phyloP scores from a whole-genome alignment of 169 alveolate species.

The Perkinsus marinus region DNA sequence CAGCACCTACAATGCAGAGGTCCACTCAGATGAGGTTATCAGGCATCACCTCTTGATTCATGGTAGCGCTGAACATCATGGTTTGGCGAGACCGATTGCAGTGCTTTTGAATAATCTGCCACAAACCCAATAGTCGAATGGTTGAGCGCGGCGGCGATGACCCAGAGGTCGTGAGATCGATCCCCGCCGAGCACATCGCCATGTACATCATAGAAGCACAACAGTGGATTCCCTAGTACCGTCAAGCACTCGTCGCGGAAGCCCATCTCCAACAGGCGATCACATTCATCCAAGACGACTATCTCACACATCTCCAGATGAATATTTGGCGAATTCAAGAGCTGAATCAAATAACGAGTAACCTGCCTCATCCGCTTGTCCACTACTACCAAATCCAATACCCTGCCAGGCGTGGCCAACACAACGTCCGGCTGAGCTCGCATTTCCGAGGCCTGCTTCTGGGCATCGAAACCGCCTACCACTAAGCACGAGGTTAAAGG shows the following conservation, averaged over 20 bases:
- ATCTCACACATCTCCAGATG: constrained; percentile 65
- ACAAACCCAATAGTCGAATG: neutral
- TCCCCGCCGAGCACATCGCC: neutral
- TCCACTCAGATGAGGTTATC: neutral
- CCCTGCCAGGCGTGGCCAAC: constrained; percentile 95
- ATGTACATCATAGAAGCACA: constrained; percentile 6
- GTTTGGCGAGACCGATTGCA: constrained; percentile 51
- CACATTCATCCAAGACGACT: constrained; percentile 87
- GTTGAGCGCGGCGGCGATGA: neutral
- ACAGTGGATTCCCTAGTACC: neutral
- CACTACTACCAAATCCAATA: constrained; percentile 68
- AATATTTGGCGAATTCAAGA: constrained; percentile 21
- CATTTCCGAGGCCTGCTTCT: constrained; percentile 67
- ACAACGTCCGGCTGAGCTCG: constrained; percentile 81
- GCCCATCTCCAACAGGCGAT: constrained; percentile 83
- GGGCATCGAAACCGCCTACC: constrained; percentile 67
- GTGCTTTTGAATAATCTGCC: constrained; percentile 19
- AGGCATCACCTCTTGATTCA: constrained; percentile 46
- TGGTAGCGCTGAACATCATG: constrained; percentile 71
- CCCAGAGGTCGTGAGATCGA: neutral
- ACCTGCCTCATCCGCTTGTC: neutral
- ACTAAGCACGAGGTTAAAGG: constrained; percentile 49
- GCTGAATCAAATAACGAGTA: neutral
- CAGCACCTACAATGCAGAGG: neutral
- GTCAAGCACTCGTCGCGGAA: constrained; percentile 62